Conservation (phyloP, 2,329 filamentous ascomycete genomes). For the Fusarium kyushuense region DNA sequence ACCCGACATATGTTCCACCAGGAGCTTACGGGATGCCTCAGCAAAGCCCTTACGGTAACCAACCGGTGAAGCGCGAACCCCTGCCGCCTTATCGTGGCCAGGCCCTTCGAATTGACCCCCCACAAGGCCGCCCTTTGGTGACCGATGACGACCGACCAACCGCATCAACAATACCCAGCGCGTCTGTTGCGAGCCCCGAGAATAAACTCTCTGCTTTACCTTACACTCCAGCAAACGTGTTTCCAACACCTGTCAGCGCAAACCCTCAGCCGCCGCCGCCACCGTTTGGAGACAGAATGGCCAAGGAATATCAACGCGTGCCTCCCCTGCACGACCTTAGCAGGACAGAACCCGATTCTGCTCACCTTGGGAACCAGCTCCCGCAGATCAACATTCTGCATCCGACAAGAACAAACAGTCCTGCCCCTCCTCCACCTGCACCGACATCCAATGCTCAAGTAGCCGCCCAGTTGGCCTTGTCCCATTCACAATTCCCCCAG, state of each 20-base stretch:
- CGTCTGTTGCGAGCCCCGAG: constrained; percentile 69
- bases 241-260: constrained; percentile 73
- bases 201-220: constrained; percentile 71
- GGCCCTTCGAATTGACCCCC: constrained; percentile 71
- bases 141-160: constrained; percentile 70
- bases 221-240: constrained; percentile 66
- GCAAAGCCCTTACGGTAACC: constrained; percentile 54
- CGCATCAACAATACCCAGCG: constrained; percentile 70
- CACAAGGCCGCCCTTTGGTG: constrained; percentile 67
- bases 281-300: constrained; percentile 62
- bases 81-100: constrained; percentile 72
- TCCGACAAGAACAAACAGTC: constrained; percentile 63
- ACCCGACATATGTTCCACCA: constrained; percentile 71
- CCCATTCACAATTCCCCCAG: constrained; percentile 64
- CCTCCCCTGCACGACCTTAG: constrained; percentile 71
- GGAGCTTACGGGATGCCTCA: constrained; percentile 73
- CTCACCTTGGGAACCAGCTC: constrained; percentile 63
- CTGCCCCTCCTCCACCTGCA: constrained; percentile 55
- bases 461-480: constrained; percentile 70
- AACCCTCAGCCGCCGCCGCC: constrained; percentile 57
- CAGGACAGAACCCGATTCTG: constrained; percentile 66
- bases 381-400: constrained; percentile 70
- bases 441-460: constrained; percentile 62
- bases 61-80: constrained; percentile 65
- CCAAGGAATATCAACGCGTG: constrained; percentile 71